Evolutionary conservation across 129 eudicot species (phyloP), one percentile per base, ranked within the genome.

Genomic region (Chrysanthemum makinoi): DNA sequence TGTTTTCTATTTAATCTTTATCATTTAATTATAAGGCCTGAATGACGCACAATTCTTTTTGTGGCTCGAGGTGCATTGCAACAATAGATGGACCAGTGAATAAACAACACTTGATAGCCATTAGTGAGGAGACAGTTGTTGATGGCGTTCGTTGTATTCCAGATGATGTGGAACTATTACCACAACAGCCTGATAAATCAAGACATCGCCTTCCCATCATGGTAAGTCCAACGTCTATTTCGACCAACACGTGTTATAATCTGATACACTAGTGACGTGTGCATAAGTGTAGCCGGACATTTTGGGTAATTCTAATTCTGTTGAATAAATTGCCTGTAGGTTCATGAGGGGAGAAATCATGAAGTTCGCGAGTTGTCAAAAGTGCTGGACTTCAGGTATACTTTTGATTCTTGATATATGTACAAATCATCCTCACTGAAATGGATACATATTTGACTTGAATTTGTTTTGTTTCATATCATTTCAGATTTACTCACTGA

Each of bases 301-400:
- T 20, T 1, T n/a, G n/a, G n/a, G n/a, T n/a, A n/a, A n/a, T n/a
- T n/a, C n/a, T n/a, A n/a, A n/a, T n/a, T n/a, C n/a, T n/a, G 1
- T 20, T 20, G 20, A 20, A 20, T 20, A 0, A 20, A 20, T 20
- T 20, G 0, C 24, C 24, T 22, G 1, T 22, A 22, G 33, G 95
- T 89, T 75, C 96, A 89, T 47, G 98, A 92, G 73, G 96, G 96
- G 74, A 82, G 96, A 82, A 89, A 87, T 77, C 98, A 92, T 81
- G 98, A 92, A 87, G 98, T 92, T 66, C 83, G 98, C 66, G 96
- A 92, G 73, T 92, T 78, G 95, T 92, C 22, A 92, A 89, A 89
- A 79, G 83, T 81, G 98, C 96, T 76, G 98, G 95, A 76, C 96
- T 92, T 73, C 81, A 82, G 96, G 98, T 89, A 72, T 50, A 65